phyloP scores from a whole-genome alignment of 805 yeast species.

The Brettanomyces anomalus region DNA sequence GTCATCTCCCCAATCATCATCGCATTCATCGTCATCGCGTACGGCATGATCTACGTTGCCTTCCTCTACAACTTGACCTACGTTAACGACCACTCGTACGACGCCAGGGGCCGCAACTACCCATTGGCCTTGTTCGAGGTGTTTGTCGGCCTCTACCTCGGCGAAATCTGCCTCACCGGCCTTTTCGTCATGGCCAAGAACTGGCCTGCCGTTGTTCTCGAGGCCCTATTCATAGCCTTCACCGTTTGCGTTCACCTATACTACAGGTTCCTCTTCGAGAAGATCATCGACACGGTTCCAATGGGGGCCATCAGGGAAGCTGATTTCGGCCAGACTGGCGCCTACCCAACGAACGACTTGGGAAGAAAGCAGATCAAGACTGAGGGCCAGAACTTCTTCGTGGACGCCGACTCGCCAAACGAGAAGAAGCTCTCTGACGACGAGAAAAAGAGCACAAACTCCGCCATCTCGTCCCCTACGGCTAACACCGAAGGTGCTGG shows the following conservation, averaged over 20 bases:
- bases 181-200: conserved; percentile 68
- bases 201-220: conserved; percentile 72
- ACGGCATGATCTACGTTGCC: conserved; percentile 50
- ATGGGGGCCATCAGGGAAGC: conserved; percentile 48
- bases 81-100: conserved; percentile 51
- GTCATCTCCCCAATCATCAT: conserved; percentile 69
- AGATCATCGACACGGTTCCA: conserved; percentile 62
- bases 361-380: conserved; percentile 50
- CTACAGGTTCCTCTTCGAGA: conserved; percentile 49
- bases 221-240: conserved; percentile 47
- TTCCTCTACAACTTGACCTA: conserved; percentile 54
- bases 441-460: neutral
- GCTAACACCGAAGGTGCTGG: neutral
- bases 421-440: neutral
- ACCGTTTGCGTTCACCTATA: conserved; percentile 54
- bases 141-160: conserved; percentile 63
- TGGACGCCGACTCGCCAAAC: neutral
- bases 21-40: conserved; percentile 55
- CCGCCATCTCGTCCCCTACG: neutral
- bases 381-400: conserved; percentile 20
- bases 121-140: conserved; percentile 65
- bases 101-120: conserved; percentile 65
- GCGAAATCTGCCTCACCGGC: conserved; percentile 61
- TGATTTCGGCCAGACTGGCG: conserved; percentile 26
- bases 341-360: conserved; percentile 56